Percentiles rank a stretch among this genome's conserved stretches.
Evolutionary conservation across 495 filamentous ascomycete genomes (phyloP).

Genomic region (Xylaria cubensis): DNA sequence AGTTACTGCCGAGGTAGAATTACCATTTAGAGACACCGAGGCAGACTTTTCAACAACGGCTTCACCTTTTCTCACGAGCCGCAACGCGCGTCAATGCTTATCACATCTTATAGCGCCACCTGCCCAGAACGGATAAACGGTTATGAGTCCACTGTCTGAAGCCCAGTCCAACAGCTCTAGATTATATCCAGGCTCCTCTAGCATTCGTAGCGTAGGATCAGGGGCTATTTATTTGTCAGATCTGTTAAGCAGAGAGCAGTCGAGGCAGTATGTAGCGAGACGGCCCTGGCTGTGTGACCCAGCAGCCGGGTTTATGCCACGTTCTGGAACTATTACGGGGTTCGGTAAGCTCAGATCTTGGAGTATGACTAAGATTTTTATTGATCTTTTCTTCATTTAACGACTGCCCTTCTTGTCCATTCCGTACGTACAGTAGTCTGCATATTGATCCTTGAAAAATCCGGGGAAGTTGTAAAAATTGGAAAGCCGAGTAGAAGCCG

Average conservation of each 20-base stretch:
- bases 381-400: background rate
- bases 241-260: too few species aligned
- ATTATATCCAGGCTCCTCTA: background rate
- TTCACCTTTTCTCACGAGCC: background rate
- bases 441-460: background rate
- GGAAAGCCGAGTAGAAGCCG: background rate
- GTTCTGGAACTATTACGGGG: background rate
- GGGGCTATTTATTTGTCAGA: background rate
- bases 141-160: background rate
- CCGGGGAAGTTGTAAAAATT: background rate
- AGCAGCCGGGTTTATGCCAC: background rate
- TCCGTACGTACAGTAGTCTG: background rate
- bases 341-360: background rate
- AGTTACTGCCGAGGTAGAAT: background rate
- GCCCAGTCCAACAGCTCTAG: background rate
- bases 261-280: too few species aligned
- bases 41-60: background rate
- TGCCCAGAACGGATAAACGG: slow-evolving; percentile 10
- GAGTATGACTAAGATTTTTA: background rate
- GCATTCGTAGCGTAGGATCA: background rate
- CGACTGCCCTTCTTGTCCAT: background rate
- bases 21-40: background rate
- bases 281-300: background rate
- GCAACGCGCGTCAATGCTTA: background rate
- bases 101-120: background rate